Evolutionary conservation across 305 asterid genomes (phyloP).

Genomic region (Fraxinus baroniana): DNA sequence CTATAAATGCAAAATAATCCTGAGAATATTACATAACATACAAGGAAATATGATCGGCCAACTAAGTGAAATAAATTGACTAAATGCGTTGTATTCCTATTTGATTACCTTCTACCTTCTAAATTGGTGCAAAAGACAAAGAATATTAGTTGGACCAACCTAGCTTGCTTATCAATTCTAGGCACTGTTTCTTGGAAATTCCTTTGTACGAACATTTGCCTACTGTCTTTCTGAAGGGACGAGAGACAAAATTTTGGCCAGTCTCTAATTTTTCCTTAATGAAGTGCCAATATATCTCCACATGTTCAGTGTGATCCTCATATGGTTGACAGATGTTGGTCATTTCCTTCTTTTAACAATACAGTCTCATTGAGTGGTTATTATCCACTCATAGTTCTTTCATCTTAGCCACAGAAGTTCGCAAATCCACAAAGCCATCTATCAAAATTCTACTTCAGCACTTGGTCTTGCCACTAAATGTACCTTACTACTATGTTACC

Average conservation of each 20-base stretch:
- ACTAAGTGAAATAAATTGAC: neutral
- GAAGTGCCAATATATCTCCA: neutral
- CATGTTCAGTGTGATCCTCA: neutral
- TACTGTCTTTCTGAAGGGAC: neutral
- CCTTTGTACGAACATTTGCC: neutral
- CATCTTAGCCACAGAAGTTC: neutral
- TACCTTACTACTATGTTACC: neutral
- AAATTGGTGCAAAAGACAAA: neutral
- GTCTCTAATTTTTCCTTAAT: neutral
- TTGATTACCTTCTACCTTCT: neutral
- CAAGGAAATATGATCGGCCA: neutral
- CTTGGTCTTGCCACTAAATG: neutral
- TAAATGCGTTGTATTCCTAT: neutral
- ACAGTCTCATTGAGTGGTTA: neutral
- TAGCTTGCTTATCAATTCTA: neutral
- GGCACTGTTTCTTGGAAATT: neutral
- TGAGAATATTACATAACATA: neutral
- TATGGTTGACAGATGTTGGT: neutral
- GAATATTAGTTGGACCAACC: neutral
- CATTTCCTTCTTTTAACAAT: neutral
- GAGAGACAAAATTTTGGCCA: neutral
- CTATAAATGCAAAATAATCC: neutral
- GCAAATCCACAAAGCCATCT: neutral
- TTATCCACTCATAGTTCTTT: neutral
- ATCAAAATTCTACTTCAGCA: neutral